Conservation (phyloP, 1,284 basidiomycete species). For the Ceratobasidium theobromae region DNA sequence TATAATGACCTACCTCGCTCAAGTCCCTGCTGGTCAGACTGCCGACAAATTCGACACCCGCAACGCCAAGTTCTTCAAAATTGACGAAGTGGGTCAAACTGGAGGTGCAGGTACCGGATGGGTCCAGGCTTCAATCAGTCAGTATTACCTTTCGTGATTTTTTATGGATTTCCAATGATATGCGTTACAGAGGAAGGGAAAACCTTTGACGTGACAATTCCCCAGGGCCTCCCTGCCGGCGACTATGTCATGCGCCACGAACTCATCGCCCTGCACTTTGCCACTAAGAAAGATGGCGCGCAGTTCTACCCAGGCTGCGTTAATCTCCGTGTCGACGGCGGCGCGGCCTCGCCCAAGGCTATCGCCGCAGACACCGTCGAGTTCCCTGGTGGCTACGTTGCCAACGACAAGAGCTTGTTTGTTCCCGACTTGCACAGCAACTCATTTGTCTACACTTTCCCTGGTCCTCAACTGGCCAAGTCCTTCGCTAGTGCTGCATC, state of each 20-base stretch:
- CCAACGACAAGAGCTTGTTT: constrained; percentile 33
- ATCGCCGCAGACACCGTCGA: constrained; percentile 22
- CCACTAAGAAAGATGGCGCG: constrained; percentile 52
- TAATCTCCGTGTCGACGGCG: constrained; percentile 59
- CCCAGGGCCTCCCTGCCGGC: constrained; percentile 58
- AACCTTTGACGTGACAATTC: constrained; percentile 55
- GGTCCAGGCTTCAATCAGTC: constrained; percentile 49
- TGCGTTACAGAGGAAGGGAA: constrained; percentile 43
- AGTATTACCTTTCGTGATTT: constrained; percentile 31
- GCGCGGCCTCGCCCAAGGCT: constrained; percentile 6
- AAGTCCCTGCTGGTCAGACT: constrained; percentile 51
- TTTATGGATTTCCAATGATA: not conserved
- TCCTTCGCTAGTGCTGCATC: constrained; percentile 1
- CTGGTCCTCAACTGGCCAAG: constrained; percentile 32
- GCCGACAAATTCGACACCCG: constrained; percentile 56
- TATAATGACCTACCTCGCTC: constrained; percentile 69
- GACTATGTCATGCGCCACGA: constrained; percentile 72
- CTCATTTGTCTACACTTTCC: constrained; percentile 32
- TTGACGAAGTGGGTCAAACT: constrained; percentile 49
- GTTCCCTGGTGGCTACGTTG: constrained; percentile 38
- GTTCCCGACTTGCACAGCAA: constrained; percentile 20
- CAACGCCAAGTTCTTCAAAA: constrained; percentile 71
- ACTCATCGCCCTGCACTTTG: constrained; percentile 69
- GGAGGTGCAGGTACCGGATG: constrained; percentile 40
- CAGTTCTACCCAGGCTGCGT: constrained; percentile 73